phyloP scores from a whole-genome alignment of 257 asterid species.

The Oldenlandia corymbosa region DNA sequence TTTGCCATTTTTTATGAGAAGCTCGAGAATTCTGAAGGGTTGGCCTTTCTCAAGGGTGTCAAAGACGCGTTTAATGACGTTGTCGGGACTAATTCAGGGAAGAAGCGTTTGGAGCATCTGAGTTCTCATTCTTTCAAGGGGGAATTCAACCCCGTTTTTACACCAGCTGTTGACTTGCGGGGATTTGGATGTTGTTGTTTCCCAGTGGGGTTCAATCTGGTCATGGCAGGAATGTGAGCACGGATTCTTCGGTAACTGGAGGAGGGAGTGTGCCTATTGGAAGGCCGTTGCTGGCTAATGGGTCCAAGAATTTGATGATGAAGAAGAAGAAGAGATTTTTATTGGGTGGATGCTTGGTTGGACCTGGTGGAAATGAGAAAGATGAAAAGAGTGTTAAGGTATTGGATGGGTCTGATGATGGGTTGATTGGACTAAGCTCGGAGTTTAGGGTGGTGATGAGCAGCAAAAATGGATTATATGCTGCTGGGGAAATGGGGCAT shows the following conservation, averaged over 20 bases:
- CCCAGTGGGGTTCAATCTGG: conserved; percentile 35
- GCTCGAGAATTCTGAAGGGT: conserved; percentile 48
- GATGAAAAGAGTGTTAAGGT: conserved; percentile 11
- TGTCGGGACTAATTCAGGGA: conserved; percentile 20
- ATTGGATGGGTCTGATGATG: neutral
- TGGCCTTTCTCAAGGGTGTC: conserved; percentile 50
- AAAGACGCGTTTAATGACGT: conserved; percentile 43
- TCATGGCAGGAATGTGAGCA: conserved; percentile 23
- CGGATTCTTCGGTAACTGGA: conserved; percentile 31
- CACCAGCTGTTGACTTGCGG: conserved; percentile 50
- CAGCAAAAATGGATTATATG: conserved; percentile 27
- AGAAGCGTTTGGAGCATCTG: conserved; percentile 33
- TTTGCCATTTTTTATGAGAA: conserved; percentile 61
- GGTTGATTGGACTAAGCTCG: conserved; percentile 8
- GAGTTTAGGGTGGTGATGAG: conserved; percentile 31
- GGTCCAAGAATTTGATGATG: conserved; percentile 19
- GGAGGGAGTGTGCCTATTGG: conserved; percentile 18
- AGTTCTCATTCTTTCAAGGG: conserved; percentile 76
- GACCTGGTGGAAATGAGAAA: conserved; percentile 12
- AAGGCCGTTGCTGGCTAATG: conserved; percentile 28
- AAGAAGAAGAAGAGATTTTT: conserved; percentile 44
- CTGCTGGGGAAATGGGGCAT: conserved; percentile 46
- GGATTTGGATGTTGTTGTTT: conserved; percentile 28
- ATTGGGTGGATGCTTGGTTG: conserved; percentile 10
- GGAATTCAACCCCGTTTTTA: conserved; percentile 69